phyloP scores from a whole-genome alignment of 371 early-diverging fungal species.

The Actinomucor elegans region DNA sequence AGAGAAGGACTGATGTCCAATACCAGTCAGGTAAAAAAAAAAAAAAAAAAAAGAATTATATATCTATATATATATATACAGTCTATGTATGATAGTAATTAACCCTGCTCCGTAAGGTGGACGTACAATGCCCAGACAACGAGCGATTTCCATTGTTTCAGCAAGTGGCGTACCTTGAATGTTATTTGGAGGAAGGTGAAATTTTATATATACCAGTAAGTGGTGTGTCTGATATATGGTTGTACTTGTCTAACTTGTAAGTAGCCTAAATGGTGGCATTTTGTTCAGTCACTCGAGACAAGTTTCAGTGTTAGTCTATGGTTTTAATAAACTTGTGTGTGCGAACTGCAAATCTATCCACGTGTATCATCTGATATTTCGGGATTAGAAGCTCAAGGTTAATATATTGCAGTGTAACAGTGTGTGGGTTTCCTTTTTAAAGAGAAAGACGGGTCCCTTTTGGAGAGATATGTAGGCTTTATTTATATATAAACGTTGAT shows the following conservation, averaged over 20 bases:
- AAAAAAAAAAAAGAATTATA: background rate
- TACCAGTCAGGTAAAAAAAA: slow-evolving; percentile 68
- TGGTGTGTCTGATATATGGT: background rate
- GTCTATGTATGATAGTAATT: background rate
- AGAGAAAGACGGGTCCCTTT: too few relatives aligned
- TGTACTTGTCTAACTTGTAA: background rate
- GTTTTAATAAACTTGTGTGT: slow-evolving; percentile 57
- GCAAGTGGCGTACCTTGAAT: slow-evolving; percentile 65
- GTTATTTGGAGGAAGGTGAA: slow-evolving; percentile 77
- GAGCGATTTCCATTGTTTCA: slow-evolving; percentile 53
- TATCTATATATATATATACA: background rate
- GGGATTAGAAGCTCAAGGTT: slow-evolving; percentile 1
- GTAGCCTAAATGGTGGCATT: slow-evolving; percentile 90
- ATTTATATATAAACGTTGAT: too few relatives aligned
- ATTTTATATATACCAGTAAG: slow-evolving; percentile 89
- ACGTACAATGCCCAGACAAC: slow-evolving; percentile 66
- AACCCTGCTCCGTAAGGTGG: too few relatives aligned
- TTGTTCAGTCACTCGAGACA: slow-evolving; percentile 73
- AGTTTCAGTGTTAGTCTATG: slow-evolving; percentile 90
- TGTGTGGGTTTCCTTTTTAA: slow-evolving; percentile 7
- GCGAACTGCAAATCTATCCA: background rate
- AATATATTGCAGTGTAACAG: too few relatives aligned
- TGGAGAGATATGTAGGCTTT: too few relatives aligned
- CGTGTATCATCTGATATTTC: slow-evolving; percentile 1
- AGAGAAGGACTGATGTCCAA: slow-evolving; percentile 62